Base-by-base conservation (phyloP, 2,329 filamentous ascomycete genomes). In the Leptoxyphium fumago region DNA sequence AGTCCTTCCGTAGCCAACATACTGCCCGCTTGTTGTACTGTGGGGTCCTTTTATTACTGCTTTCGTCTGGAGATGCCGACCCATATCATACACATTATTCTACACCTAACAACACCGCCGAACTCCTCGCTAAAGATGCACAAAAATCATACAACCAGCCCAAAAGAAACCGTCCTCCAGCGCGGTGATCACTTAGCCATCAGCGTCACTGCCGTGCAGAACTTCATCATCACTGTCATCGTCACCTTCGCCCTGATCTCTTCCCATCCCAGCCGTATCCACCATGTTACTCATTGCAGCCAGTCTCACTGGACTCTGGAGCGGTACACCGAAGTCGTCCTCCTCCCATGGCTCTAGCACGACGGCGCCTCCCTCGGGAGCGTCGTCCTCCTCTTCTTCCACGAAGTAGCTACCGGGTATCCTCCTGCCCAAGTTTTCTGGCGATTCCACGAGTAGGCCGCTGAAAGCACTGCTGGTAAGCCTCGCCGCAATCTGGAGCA, bases 401-500 rank as follows among this genome's bases (percentile, higher is more conserved):
- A 61, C 46, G 41, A 57, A 43, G 77, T 68, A 52, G 74, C 63
- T 48, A 75, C 82, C 55, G 74, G 67, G 79, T 73, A 78, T 64
- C 75, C 71, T 14, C 74, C 76, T 28, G 70, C 70, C 49, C 41
- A 53, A 50, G 4, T 52, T 52, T 28, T 45, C 53, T 29, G 44
- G 59, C 43, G 45, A 59, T 48, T 52, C 53, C 44, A 54, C 57
- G 34, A 58, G 48, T 39, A 51, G 39, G 5, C 46, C 47, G 7
- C 53, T 53, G 18, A 63, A 60, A 5, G 61, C 61, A 3, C 69
- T 69, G 39, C 63, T 63, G 1, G 79, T 74, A 48, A 94, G 85
- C 48, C 76, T 78, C 0, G 83, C 80, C 1, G 87, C 84, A 45
- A 94, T 84, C 45, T 78, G 78, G 4, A 94, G 72, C 71, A 94